phyloP scores from a whole-genome alignment of 306 rosid species.

The Senna tora region DNA sequence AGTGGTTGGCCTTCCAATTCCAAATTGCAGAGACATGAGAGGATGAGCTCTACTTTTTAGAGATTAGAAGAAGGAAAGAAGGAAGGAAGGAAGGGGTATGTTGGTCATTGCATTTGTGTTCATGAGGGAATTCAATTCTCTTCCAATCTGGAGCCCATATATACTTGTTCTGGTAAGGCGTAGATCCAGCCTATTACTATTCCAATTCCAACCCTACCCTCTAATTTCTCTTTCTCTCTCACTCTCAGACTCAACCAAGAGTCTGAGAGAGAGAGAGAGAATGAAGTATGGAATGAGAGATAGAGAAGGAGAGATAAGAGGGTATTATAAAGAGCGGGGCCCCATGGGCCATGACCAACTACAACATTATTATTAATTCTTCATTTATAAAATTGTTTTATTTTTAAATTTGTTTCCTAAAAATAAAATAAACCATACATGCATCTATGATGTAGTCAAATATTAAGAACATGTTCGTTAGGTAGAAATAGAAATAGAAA shows the following conservation, averaged over 20 bases:
- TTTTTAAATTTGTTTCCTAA: too few species aligned
- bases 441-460: too few species aligned
- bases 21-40: constrained; percentile 25
- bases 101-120: constrained; percentile 21
- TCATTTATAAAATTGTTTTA: too few species aligned
- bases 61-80: constrained; percentile 16
- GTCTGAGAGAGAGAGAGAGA: constrained; percentile 13
- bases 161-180: neutral
- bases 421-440: too few species aligned
- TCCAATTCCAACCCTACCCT: neutral
- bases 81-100: constrained; percentile 37
- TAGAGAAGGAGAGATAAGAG: constrained; percentile 5
- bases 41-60: constrained; percentile 8
- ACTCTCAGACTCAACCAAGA: neutral
- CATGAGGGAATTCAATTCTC: too few species aligned
- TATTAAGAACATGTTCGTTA: too few species aligned
- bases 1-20: constrained; percentile 10
- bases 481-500: too few species aligned
- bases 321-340: constrained; percentile 1
- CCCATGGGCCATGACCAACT: neutral
- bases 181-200: neutral
- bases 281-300: neutral
- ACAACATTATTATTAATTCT: too few species aligned
- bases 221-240: constrained; percentile 30
- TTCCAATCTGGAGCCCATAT: neutral